Conservation (phyloP, 1,284 basidiomycete genomes). For the Limonomyces culmigenus region DNA sequence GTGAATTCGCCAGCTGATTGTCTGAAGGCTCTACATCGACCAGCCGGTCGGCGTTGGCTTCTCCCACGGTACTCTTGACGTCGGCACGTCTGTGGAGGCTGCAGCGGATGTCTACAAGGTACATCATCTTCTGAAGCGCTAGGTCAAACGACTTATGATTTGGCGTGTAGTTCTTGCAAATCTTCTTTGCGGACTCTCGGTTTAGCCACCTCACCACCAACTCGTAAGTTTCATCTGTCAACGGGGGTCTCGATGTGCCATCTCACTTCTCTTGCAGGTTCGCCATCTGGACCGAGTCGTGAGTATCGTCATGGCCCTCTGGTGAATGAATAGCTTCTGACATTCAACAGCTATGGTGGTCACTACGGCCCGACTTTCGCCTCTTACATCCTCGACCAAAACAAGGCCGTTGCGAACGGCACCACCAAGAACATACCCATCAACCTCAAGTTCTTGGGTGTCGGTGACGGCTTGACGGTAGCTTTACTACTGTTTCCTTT, state of each 20-base stretch:
- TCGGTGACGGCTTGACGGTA: constrained; percentile 50
- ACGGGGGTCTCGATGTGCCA: no score
- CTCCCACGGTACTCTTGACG: constrained; percentile 31
- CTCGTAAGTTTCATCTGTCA: no score
- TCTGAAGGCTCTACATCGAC: constrained; percentile 27
- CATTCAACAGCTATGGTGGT: constrained; percentile 30
- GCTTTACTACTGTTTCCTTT: constrained; percentile 6
- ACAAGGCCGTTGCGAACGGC: constrained; percentile 34
- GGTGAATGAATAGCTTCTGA: constrained; percentile 2
- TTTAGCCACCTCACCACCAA: constrained; percentile 33
- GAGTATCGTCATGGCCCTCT: constrained; percentile 8
- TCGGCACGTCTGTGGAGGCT: constrained; percentile 33
- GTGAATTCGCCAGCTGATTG: no score
- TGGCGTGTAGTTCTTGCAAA: constrained; percentile 33
- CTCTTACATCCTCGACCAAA: constrained; percentile 45
- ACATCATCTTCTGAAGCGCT: constrained; percentile 1
- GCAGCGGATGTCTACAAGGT: constrained; percentile 39
- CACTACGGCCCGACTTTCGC: constrained; percentile 51
- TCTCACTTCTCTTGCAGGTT: no score
- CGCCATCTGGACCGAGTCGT: constrained; percentile 49
- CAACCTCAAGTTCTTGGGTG: constrained; percentile 42
- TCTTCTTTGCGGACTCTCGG: constrained; percentile 40
- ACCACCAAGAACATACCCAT: constrained; percentile 29
- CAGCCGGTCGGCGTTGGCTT: constrained; percentile 50
- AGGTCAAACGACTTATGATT: constrained; percentile 1